phyloP scores from a whole-genome alignment of 2,329 filamentous ascomycete genomes.

The Verticillium tricorpus region DNA sequence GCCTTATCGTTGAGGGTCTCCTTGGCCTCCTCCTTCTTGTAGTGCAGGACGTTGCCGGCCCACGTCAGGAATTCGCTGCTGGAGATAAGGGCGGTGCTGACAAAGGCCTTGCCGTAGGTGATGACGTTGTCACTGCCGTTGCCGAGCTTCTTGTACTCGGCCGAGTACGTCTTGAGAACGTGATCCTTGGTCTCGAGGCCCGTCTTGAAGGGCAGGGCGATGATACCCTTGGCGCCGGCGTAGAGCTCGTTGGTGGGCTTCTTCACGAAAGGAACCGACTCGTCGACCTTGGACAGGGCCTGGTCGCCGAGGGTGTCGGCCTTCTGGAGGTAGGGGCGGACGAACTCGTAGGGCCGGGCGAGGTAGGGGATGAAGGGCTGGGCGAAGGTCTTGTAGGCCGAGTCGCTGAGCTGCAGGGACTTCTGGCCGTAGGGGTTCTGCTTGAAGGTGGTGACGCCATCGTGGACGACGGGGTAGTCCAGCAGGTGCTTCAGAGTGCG shows the following conservation, averaged over 20 bases:
- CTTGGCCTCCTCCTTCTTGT: constrained; percentile 59
- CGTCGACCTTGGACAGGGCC: constrained; percentile 65
- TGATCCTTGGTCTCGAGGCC: constrained; percentile 59
- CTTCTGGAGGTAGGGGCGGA: constrained; percentile 79
- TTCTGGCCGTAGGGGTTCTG: constrained; percentile 78
- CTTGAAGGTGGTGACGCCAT: constrained; percentile 74
- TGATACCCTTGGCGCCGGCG: constrained; percentile 56
- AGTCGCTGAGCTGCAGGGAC: constrained; percentile 70
- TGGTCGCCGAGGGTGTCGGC: constrained; percentile 74
- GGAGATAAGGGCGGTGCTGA: constrained; percentile 64
- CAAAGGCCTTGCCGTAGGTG: constrained; percentile 64
- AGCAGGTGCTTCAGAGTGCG: constrained; percentile 62
- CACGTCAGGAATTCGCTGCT: constrained; percentile 60
- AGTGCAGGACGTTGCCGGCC: constrained; percentile 53
- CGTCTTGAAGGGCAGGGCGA: constrained; percentile 60
- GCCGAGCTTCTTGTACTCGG: constrained; percentile 59
- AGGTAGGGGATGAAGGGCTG: constrained; percentile 77
- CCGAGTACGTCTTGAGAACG: constrained; percentile 50
- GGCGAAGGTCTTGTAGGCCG: constrained; percentile 71
- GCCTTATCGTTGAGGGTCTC: constrained; percentile 48
- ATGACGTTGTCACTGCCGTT: constrained; percentile 60
- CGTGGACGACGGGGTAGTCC: constrained; percentile 78
- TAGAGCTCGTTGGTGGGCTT: constrained; percentile 70
- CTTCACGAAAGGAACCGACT: constrained; percentile 68
- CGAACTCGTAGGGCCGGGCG: constrained; percentile 72